Evolutionary conservation across 345 rosid genomes (phyloP), one percentile per base, ranked within the genome.

Genomic region (Tarenaya hassleriana): DNA sequence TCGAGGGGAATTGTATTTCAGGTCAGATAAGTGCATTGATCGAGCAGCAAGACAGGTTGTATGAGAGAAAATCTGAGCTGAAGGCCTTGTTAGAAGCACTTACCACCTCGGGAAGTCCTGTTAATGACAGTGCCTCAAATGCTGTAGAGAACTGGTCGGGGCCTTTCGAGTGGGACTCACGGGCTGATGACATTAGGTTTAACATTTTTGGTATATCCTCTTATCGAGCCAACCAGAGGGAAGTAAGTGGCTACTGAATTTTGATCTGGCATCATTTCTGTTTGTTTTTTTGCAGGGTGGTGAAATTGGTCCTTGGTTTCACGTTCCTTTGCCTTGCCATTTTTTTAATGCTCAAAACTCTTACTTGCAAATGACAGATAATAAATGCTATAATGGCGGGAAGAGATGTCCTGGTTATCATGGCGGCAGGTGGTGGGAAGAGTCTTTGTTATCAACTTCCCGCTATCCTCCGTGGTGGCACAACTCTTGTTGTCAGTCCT

Each of bases 341-440:
- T 41, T n/a, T 17, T 40, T 21, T 42, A 55, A 35, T 48, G 46
- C 13, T 34, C 9, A 24, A 0, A 37, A 8, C 17, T 43, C 13
- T 56, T 41, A 1, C 17, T 1, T 19, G 34, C 45, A 7, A n/a
- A 16, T 73, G 54, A 10, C 55, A 90, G 97, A 86, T 86, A n/a
- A 58, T 90, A 56, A 90, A 86, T 76, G 89, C 84, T 29, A 58
- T 84, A 58, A 78, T 82, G 95, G 73, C 87, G 48, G 84, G 82
- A 63, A 76, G 79, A 59, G 92, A 91, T 73, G 92, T 84, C 20
- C 67, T 91, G 46, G 95, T 91, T 52, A 87, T 91, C 68, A 91
- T 84, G 98, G 96, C 98, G 50, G 92, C 96, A 16, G 96, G 98
- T 64, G 92, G 98, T 14, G 98, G 98, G 61, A 91, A 91, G 79